These are phyloP conservation scores for Colletotrichum camelliae DNA, from an alignment of 2,329 filamentous ascomycete genomes.

Conservation along the genomic window DNA sequence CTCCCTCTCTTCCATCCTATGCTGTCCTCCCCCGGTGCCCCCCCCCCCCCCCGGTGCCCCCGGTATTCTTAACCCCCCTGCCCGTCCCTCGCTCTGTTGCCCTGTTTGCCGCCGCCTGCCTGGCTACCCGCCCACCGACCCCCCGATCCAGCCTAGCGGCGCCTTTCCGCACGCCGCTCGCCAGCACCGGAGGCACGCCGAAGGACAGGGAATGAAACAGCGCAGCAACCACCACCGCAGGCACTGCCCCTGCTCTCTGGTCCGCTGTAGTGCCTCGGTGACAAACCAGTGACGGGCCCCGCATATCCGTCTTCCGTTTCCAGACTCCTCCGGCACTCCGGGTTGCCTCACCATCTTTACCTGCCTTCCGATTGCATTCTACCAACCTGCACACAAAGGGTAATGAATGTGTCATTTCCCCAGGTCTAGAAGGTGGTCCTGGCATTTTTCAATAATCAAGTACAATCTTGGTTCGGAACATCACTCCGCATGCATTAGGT, in stretches of 20 bases:
- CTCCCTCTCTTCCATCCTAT: neutral
- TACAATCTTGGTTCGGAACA: neutral
- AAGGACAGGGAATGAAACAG: neutral
- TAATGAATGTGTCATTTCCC: neutral
- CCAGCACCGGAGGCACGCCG: neutral
- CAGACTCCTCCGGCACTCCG: neutral
- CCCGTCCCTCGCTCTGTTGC: neutral
- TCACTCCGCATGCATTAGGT: neutral
- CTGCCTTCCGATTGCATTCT: neutral
- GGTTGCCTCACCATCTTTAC: neutral
- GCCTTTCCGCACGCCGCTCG: neutral
- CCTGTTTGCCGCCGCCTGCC: neutral
- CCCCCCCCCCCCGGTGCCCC: neutral
- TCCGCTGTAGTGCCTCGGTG: neutral
- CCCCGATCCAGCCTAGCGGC: constrained; percentile 11
- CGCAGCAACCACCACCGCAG: neutral
- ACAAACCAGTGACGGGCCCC: constrained; percentile 1
- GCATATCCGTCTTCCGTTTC: neutral
- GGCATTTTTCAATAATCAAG: neutral
- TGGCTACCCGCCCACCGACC: neutral
- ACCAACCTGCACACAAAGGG: neutral
- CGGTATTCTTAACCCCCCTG: neutral
- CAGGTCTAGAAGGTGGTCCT: neutral
- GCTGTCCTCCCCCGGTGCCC: neutral
- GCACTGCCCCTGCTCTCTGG: neutral